These are phyloP conservation scores for Dalbergia cultrata DNA, from an alignment of 306 rosid species.

Conservation along the genomic window DNA sequence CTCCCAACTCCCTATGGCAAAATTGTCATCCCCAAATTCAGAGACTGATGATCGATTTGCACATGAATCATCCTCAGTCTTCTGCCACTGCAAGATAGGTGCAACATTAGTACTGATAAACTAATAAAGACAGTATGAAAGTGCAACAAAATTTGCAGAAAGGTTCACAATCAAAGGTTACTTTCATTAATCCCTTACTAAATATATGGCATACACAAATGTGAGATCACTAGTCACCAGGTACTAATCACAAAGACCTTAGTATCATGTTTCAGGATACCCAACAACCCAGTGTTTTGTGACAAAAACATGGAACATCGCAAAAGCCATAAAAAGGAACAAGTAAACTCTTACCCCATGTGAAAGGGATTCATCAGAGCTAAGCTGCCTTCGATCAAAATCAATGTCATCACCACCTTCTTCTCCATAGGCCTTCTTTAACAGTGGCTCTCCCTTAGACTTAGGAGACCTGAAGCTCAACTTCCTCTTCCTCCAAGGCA, in stretches of 20 bases:
- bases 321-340: constrained; percentile 34
- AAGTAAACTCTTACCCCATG: constrained; percentile 65
- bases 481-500: constrained; percentile 99
- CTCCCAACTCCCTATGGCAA: constrained; percentile 95
- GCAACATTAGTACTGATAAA: constrained; percentile 36
- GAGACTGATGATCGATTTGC: constrained; percentile 86
- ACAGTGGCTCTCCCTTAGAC: constrained; percentile 93
- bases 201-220: neutral
- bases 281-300: constrained; percentile 23
- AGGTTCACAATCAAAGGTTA: constrained; percentile 11
- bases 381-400: constrained; percentile 94
- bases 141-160: constrained; percentile 36
- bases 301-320: constrained; percentile 27
- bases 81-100: constrained; percentile 60
- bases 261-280: constrained; percentile 25
- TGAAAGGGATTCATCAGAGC: constrained; percentile 89
- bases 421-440: constrained; percentile 95
- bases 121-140: constrained; percentile 33
- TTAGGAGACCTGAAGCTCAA: constrained; percentile 97
- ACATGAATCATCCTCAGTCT: constrained; percentile 82
- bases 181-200: constrained; percentile 7
- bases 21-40: constrained; percentile 96
- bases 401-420: constrained; percentile 99
- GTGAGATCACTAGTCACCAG: constrained; percentile 8
- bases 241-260: constrained; percentile 25